Percentiles rank a stretch among this genome's conserved stretches.
phyloP scores from a whole-genome alignment of 352 stramenopile species.

The Globisporangium yorkense region DNA sequence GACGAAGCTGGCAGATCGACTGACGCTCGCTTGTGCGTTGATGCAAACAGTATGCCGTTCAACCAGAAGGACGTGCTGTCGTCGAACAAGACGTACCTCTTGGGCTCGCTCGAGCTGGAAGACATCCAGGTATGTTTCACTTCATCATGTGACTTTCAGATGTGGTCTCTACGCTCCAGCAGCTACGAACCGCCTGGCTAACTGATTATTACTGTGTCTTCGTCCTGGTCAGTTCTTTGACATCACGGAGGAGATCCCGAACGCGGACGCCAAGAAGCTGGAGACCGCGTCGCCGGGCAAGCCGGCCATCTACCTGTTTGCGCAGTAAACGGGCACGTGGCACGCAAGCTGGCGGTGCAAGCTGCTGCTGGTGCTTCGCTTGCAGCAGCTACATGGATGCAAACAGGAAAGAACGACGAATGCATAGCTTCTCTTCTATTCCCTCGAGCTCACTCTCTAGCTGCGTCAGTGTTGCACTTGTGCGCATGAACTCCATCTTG shows the following conservation, averaged over 20 bases:
- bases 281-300: conserved; percentile 79
- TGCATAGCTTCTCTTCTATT: not conserved
- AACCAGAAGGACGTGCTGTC: conserved; percentile 92
- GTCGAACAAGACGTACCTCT: conserved; percentile 89
- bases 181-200: not conserved
- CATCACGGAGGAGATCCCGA: conserved; percentile 59
- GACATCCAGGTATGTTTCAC: conserved; percentile 52
- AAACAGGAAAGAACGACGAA: not conserved
- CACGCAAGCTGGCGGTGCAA: not conserved
- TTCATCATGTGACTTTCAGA: not conserved
- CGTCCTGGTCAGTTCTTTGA: conserved; percentile 59
- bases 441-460: not conserved
- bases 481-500: too few relatives aligned
- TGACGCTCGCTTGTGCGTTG: conserved; percentile 3
- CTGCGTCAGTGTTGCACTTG: too few relatives aligned
- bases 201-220: not conserved
- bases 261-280: conserved; percentile 80
- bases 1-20: not conserved
- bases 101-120: conserved; percentile 85
- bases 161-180: too few relatives aligned
- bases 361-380: not conserved
- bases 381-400: not conserved
- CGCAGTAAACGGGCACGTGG: conserved; percentile 22
- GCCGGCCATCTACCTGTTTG: conserved; percentile 68
- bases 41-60: conserved; percentile 83